Conservation (phyloP, 257 asterid species). For the Craterostigma plantagineum region DNA sequence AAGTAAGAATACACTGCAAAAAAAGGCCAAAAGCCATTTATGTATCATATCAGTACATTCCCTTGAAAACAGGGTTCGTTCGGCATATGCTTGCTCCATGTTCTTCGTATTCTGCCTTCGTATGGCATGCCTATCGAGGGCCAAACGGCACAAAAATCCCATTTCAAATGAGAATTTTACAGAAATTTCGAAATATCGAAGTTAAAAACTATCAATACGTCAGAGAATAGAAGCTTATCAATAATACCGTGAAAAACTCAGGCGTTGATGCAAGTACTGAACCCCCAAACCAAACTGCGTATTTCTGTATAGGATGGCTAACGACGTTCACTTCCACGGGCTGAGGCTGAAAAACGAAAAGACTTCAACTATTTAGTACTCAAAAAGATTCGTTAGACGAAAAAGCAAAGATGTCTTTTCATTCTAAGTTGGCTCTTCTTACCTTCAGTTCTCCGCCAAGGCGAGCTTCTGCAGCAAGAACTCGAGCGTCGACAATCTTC, state of each 20-base stretch:
- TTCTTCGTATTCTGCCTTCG: constrained; percentile 96
- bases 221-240: too few relatives aligned
- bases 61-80: constrained; percentile 88
- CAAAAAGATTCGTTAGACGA: too few relatives aligned
- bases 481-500: constrained; percentile 81
- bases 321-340: constrained; percentile 91
- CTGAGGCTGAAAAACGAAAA: constrained; percentile 35
- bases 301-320: constrained; percentile 86
- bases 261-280: constrained; percentile 94
- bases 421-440: too few relatives aligned
- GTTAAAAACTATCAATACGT: too few relatives aligned
- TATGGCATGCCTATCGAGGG: constrained; percentile 70
- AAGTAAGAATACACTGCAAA: too few relatives aligned
- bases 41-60: constrained; percentile 64
- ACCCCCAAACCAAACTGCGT: constrained; percentile 99
- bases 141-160: too few relatives aligned
- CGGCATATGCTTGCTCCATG: constrained; percentile 93
- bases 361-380: too few relatives aligned
- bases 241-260: constrained; percentile 84
- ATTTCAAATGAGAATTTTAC: too few relatives aligned
- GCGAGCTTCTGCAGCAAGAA: constrained; percentile 47
- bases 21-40: not conserved
- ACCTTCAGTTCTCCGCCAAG: constrained; percentile 58
- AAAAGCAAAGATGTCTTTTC: too few relatives aligned
- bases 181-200: too few relatives aligned